Conservation (phyloP, 208 protist genomes). For the Giardia muris region DNA sequence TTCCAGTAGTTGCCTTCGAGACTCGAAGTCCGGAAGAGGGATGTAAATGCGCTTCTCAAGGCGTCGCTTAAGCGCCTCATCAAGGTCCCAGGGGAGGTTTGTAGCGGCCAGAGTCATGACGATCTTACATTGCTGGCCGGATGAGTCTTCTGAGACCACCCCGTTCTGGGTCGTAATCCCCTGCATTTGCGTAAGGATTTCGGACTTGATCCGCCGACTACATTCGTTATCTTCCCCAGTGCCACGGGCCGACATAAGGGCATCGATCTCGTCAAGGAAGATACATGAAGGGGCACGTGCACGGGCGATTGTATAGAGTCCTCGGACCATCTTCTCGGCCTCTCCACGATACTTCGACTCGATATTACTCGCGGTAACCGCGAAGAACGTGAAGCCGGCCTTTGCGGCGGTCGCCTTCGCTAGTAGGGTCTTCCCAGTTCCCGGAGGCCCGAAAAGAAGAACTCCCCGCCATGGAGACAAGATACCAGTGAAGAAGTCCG, state of each 20-base stretch:
- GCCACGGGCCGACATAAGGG: constrained; percentile 63
- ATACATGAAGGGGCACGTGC: constrained; percentile 93
- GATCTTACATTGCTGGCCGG: not conserved
- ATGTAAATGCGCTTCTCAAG: constrained; percentile 44
- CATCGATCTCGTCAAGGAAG: constrained; percentile 99
- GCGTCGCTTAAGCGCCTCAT: constrained; percentile 33
- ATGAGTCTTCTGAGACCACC: not conserved
- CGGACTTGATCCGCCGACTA: not conserved
- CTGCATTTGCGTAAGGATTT: constrained; percentile 20
- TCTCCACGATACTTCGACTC: constrained; percentile 28
- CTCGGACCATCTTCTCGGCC: constrained; percentile 25
- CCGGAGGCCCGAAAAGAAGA: constrained; percentile 43
- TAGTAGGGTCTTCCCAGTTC: constrained; percentile 45
- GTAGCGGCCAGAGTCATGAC: constrained; percentile 39
- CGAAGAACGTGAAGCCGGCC: constrained; percentile 34
- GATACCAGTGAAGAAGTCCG: constrained; percentile 23
- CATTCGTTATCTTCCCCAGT: not conserved
- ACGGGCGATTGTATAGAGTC: constrained; percentile 29
- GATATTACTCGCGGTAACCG: constrained; percentile 16
- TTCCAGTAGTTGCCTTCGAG: constrained; percentile 16
- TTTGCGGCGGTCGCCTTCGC: constrained; percentile 41
- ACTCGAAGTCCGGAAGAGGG: constrained; percentile 33
- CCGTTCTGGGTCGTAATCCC: not conserved
- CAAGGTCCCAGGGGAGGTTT: constrained; percentile 37
- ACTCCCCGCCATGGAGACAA: constrained; percentile 59